Percentiles rank a stretch among this genome's conserved stretches.
phyloP scores from a whole-genome alignment of 2,329 filamentous ascomycete species.

The Arthrobotrys sinensis region DNA sequence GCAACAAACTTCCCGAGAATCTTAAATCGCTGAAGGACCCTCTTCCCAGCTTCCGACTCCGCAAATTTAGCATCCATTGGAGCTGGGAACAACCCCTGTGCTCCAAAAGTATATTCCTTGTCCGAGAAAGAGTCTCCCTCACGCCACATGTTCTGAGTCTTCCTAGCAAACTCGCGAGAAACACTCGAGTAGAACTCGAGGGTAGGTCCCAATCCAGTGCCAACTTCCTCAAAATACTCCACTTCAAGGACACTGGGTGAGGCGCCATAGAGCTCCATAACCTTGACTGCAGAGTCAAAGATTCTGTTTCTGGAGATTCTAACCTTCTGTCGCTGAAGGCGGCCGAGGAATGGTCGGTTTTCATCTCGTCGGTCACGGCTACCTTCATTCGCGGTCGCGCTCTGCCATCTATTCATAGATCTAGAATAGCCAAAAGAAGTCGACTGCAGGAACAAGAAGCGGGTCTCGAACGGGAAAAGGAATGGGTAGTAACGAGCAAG shows the following conservation, averaged over 20 bases:
- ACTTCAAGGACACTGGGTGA: slow-evolving; percentile 96
- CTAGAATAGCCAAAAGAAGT: slow-evolving; percentile 98
- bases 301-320: slow-evolving; percentile 95
- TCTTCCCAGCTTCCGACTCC: slow-evolving; percentile 83
- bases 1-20: slow-evolving; percentile 97
- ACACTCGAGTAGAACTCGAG: slow-evolving; percentile 98
- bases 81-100: slow-evolving; percentile 88
- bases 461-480: slow-evolving; percentile 96
- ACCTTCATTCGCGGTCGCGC: slow-evolving; percentile 82
- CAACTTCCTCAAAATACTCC: slow-evolving; percentile 98
- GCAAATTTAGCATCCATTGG: slow-evolving; percentile 87
- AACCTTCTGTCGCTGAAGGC: slow-evolving; percentile 96
- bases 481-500: slow-evolving; percentile 94
- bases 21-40: slow-evolving; percentile 88
- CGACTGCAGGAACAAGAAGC: slow-evolving; percentile 95
- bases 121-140: slow-evolving; percentile 83
- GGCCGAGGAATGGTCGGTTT: slow-evolving; percentile 89
- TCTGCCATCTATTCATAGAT: slow-evolving; percentile 98
- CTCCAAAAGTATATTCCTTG: slow-evolving; percentile 87
- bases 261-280: slow-evolving; percentile 98
- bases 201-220: slow-evolving; percentile 93
- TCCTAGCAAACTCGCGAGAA: slow-evolving; percentile 96
- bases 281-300: slow-evolving; percentile 94
- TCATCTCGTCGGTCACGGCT: slow-evolving; percentile 86
- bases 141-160: slow-evolving; percentile 96